Evolutionary conservation across 2,329 filamentous ascomycete species (phyloP).

Genomic region (Fusarium sp.): DNA sequence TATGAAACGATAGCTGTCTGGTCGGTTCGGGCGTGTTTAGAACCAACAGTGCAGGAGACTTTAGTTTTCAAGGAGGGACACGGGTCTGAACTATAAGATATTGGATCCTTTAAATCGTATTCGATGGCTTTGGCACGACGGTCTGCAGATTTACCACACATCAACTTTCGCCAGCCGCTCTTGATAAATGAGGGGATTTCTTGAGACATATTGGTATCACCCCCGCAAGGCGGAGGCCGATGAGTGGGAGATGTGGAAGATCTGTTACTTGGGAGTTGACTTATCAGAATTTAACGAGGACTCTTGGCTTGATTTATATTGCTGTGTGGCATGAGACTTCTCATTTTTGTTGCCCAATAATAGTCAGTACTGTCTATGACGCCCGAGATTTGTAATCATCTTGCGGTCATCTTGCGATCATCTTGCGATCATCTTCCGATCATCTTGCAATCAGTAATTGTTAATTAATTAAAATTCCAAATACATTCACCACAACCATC

Average conservation of each 20-base stretch:
- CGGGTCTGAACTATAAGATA: not conserved
- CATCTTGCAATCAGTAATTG: not conserved
- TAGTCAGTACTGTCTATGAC: accelerated
- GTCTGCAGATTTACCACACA: not conserved
- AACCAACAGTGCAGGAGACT: not conserved
- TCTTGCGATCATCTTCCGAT: too few species aligned
- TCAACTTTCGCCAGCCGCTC: not conserved
- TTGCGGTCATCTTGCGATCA: too few species aligned
- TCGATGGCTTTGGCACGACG: not conserved
- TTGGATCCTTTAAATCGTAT: not conserved
- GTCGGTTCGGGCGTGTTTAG: not conserved
- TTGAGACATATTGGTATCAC: not conserved
- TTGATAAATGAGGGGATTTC: not conserved
- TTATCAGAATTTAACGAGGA: too few species aligned
- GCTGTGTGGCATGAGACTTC: not conserved
- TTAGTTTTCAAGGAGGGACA: not conserved
- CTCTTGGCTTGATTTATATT: too few species aligned
- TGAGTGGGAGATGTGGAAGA: too few species aligned
- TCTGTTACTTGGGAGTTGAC: too few species aligned
- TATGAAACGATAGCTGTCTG: not conserved
- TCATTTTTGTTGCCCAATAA: not conserved
- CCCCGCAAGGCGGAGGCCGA: too few species aligned
- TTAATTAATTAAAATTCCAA: not conserved
- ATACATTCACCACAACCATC: too few species aligned
- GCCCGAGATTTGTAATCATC: not conserved